phyloP scores from a whole-genome alignment of 1,284 basidiomycete species.

The Irpex rosettiformis region DNA sequence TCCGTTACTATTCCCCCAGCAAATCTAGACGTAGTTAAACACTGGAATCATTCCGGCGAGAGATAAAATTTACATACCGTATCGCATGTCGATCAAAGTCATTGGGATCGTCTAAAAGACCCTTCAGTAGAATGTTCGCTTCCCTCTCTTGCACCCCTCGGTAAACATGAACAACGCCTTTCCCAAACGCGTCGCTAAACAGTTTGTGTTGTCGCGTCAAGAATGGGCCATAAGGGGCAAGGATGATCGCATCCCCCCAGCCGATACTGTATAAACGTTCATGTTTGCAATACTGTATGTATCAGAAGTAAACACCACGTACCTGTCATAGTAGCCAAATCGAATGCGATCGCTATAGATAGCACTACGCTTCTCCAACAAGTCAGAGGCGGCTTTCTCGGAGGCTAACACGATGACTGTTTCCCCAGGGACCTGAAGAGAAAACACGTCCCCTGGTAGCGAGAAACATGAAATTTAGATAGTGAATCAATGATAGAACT shows the following conservation, averaged over 20 bases:
- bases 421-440: neutral
- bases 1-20: neutral
- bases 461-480: neutral
- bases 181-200: neutral
- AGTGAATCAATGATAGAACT: too few species aligned
- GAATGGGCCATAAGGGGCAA: neutral
- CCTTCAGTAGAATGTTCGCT: neutral
- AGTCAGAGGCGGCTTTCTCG: constrained; percentile 8
- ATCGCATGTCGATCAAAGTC: neutral
- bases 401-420: constrained; percentile 9
- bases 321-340: neutral
- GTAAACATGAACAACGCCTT: neutral
- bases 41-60: too few species aligned
- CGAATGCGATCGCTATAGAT: constrained; percentile 7
- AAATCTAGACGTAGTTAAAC: neutral
- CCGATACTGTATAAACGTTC: neutral
- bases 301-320: too few species aligned
- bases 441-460: neutral
- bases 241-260: neutral
- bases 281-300: too few species aligned
- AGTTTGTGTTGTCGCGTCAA: neutral
- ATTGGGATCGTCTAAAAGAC: neutral
- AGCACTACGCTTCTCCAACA: constrained; percentile 20
- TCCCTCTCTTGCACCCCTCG: neutral
- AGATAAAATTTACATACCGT: neutral